Percentiles rank a stretch among this genome's conserved stretches.
Evolutionary conservation across 371 early-diverging fungal species (phyloP).

Genomic region (Choanephora cucurbitarum): DNA sequence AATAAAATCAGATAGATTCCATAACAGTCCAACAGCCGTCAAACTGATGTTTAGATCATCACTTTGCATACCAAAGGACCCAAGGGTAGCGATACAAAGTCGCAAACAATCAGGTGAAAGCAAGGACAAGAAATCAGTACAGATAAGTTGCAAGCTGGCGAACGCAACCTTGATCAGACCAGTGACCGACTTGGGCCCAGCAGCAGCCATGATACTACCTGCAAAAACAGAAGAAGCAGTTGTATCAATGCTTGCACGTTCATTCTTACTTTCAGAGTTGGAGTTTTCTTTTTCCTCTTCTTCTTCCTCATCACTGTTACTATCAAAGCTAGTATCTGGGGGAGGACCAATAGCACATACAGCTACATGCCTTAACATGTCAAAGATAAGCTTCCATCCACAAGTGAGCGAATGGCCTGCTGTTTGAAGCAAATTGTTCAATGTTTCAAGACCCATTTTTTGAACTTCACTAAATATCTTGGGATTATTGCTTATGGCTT

Average conservation of each 20-base stretch:
- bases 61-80: slow-evolving; percentile 79
- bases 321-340: slow-evolving; percentile 18
- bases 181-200: slow-evolving; percentile 23
- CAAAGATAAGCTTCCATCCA: slow-evolving; percentile 92
- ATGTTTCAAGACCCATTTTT: slow-evolving; percentile 83
- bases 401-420: slow-evolving; percentile 86
- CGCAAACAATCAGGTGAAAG: slow-evolving; percentile 76
- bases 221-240: slow-evolving; percentile 30
- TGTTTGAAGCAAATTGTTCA: slow-evolving; percentile 87
- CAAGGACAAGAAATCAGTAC: slow-evolving; percentile 89
- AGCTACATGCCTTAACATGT: slow-evolving; percentile 74
- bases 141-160: slow-evolving; percentile 93
- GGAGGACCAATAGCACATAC: slow-evolving; percentile 26
- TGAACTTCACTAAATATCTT: slow-evolving; percentile 70
- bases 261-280: slow-evolving; percentile 11
- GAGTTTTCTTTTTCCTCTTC: neutral
- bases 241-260: slow-evolving; percentile 39
- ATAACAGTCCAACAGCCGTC: slow-evolving; percentile 90
- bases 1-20: slow-evolving; percentile 87
- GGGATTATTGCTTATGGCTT: slow-evolving; percentile 13
- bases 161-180: slow-evolving; percentile 87
- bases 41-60: slow-evolving; percentile 95
- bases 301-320: slow-evolving; percentile 5
- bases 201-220: slow-evolving; percentile 15
- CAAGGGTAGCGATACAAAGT: slow-evolving; percentile 83